Base-by-base conservation (phyloP, 306 rosid species). In the Heteromeles arbutifolia region DNA sequence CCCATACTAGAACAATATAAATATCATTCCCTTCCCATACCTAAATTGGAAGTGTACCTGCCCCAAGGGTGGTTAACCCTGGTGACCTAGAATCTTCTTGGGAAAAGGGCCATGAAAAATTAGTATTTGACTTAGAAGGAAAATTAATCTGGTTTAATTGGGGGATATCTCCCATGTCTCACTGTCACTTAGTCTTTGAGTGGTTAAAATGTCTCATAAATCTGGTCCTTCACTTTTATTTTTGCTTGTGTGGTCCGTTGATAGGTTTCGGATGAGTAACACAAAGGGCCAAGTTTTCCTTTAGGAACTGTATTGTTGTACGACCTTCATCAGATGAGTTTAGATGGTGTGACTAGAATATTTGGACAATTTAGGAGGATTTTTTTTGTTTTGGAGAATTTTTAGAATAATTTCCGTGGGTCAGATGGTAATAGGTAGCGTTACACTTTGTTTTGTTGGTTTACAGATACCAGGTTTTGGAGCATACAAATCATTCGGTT, bases 401-500 rank as follows among this genome's bases (percentile, higher is more conserved):
- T 43, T 32, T 9, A 8, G 50, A 67, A 44, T 66, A 29, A 52
- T 39, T 15, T 70, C 5, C 1, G 21, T n/a, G 4, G 12, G 18
- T 8, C 72, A 69, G 69, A 45, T 14, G 58, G 37, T 29, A 25
- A 34, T 44, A 15, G 45, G 67, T 70, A 9, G 65, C 62, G 50
- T 29, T 12, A 52, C 80, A 21, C 29, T 41, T 50, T 75, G 5
- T 85, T 52, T 69, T 72, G 43, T 24, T 59, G 18, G 39, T 87
- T 70, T 50, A 74, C 87, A 95, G 99, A 90, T 95, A 74, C 97
- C 97, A 6, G 96, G 87, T 28, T 92, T 92, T 87, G 99, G 97
- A 74, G 80, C 76, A 28, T 95, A 95, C 84, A 88, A 95, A 74
- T 89, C 90, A 43, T 95, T 62, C 62, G 97, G 97, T 81, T 77